phyloP scores from a whole-genome alignment of 441 rosid genomes.

The Aleurites moluccanus region DNA sequence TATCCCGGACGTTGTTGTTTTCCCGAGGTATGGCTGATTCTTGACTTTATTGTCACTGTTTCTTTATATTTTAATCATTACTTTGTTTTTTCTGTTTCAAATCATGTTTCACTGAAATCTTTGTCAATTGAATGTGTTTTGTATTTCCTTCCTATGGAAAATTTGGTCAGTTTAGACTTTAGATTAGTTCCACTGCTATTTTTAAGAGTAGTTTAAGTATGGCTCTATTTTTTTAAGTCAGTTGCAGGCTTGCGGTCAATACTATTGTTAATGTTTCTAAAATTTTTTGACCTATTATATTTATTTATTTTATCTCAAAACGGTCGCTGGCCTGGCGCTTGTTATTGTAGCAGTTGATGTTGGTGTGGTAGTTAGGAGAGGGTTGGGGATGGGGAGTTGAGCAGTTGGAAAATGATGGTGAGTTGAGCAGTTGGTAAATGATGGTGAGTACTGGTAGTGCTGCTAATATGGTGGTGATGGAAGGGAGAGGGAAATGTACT shows the following conservation, averaged over 20 bases:
- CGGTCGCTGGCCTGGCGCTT: neutral
- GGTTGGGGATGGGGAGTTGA: neutral
- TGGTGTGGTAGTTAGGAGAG: neutral
- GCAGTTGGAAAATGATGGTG: no score
- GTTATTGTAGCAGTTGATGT: neutral
- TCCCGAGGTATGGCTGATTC: slow-evolving; percentile 58
- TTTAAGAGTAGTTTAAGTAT: neutral
- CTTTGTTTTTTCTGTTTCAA: neutral
- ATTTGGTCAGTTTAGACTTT: neutral
- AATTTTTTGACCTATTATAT: neutral
- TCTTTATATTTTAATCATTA: slow-evolving; percentile 8
- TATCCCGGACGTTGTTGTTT: slow-evolving; percentile 90
- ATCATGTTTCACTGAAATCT: neutral
- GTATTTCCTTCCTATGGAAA: neutral
- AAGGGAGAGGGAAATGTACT: neutral
- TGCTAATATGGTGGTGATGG: no score
- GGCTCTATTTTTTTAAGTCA: neutral
- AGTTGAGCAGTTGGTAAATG: no score
- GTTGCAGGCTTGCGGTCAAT: neutral
- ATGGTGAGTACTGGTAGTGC: neutral
- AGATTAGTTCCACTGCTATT: neutral
- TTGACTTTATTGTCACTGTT: slow-evolving; percentile 3
- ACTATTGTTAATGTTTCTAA: neutral
- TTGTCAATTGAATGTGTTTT: neutral
- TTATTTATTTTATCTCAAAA: neutral